Evolutionary conservation across 139 green algal genomes (phyloP).

Genomic region (Astrephomene gubernaculifera): DNA sequence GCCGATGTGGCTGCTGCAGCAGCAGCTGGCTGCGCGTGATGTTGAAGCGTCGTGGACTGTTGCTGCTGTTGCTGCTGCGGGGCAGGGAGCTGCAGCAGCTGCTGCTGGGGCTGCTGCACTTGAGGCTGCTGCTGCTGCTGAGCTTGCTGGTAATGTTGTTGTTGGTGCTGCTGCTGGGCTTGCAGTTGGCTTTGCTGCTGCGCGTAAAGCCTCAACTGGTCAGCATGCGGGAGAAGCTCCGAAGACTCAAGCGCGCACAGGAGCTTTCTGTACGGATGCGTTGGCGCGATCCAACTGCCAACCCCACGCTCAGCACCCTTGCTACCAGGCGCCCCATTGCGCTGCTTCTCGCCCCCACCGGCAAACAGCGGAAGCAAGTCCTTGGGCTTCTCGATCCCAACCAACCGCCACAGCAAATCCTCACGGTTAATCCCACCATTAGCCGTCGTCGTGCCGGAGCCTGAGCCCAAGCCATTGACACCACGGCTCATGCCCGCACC

Average conservation of each 20-base stretch:
- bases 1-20: background rate
- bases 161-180: background rate
- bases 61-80: background rate
- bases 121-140: conserved; percentile 7
- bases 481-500: no score
- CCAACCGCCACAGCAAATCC: conserved; percentile 36
- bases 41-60: no score
- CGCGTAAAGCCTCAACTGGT: background rate
- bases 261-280: conserved; percentile 35
- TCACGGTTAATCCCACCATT: conserved; percentile 10
- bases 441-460: no score
- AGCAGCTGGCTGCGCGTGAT: no score
- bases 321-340: background rate
- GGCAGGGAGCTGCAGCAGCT: background rate
- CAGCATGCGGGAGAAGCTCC: conserved; percentile 21
- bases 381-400: conserved; percentile 37
- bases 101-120: background rate
- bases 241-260: conserved; percentile 34
- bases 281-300: background rate
- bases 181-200: conserved; percentile 5
- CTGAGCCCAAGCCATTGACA: no score
- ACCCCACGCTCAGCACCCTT: background rate
- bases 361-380: conserved; percentile 37
- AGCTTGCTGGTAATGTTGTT: background rate
- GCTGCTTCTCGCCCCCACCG: background rate